Evolutionary conservation across 768 basidiomycete species (phyloP), one percentile per base, ranked within the genome.

Genomic region (Lactarius hengduanensis): DNA sequence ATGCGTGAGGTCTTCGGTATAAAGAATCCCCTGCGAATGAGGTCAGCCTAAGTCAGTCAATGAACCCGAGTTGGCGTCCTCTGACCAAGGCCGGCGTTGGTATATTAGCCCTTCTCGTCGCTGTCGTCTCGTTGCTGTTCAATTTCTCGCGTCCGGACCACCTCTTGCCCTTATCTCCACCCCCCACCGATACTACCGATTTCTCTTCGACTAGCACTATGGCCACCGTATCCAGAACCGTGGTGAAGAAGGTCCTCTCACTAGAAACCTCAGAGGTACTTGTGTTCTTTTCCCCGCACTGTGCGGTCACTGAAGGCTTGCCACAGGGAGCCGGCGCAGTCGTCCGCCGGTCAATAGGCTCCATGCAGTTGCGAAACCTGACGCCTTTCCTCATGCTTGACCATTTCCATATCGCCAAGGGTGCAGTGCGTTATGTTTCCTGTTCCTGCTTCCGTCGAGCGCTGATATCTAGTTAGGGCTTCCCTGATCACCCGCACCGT

Each of bases 381-480:
- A 89, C 90, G 0, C 96, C 96, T 0, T 98, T 98, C 81, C 81
- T 98, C 61, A 88, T 98, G 90, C 79, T 92, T 13, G 91, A 93
- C 74, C 89, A 95, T 73, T 93, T 93, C 73, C 85, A 87, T 71
- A 82, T 91, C 63, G 76, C 78, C 0, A 76, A 84, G 72, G 90
- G 91, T 57, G 88, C 88, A 9, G 90, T 90, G 72, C 64, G 87
- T 67, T 15, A 9, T 41, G 3, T 50, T 40, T 47, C 54, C 26
- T 38, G 54, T 28, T 32, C 28, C 28, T 43, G 38, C 41, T 15
- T 40, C 32, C 30, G 50, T 2, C 41, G 34, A 10, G 16, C 30
- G 58, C 64, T 45, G 18, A 67, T 10, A 1, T 38, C 26, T 41
- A 10, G n/a, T 22, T 64, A 90, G 88, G 91, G 92, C 3, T 94